Base-by-base conservation (phyloP, 192 early-diverging fungal species). In the Coemansia sp. region DNA sequence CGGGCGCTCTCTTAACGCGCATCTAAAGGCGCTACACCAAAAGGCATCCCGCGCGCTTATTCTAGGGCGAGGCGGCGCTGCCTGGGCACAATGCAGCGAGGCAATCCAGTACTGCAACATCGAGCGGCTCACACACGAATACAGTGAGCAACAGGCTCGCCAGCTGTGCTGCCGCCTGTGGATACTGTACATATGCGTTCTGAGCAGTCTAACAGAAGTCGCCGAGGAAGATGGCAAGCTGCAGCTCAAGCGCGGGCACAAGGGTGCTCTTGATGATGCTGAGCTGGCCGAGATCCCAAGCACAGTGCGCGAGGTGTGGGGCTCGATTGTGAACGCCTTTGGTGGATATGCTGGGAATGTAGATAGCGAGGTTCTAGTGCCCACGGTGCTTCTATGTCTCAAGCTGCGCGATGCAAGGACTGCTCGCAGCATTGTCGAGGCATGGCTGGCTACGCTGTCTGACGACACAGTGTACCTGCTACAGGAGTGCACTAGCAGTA, bases 101-200 rank as follows among this genome's bases (percentile, higher is more conserved):
- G 79, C 79, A 8, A 62, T 81, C 8, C 66, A 70, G 50, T 52
- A 67, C 61, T 81, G 79, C 64, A 75, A 55, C 61, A 65, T 81
- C 10, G 69, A 62, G 46, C 50, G 35, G 15, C 79, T 81, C 9
- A 54, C 68, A 23, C 7, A 59, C 65, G 76, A 79, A 25, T 70
- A 71, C 41, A 70, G 73, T 29, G 63, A 72, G 67, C 66, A 76
- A 38, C 73, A 81, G 46, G 73, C 79, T 17, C 73, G 70, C 14
- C 79, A 81, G 66, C 64, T 81, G 61, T 76, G 79, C 62, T 75
- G 73, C 19, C 79, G 79, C 7, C 63, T 76, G 58, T 81, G 79
- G 79, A 81, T 76, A 14, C 74, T 81, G 41, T 72, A 81, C 40
- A 81, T 81, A 22, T 81, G 79, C 63, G 74, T 76, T 38, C 62